A percentile compares a stretch with the other conserved stretches of the same genome.
Evolutionary conservation across 768 basidiomycete genomes (phyloP).

Genomic region (Kondoa malvinella): DNA sequence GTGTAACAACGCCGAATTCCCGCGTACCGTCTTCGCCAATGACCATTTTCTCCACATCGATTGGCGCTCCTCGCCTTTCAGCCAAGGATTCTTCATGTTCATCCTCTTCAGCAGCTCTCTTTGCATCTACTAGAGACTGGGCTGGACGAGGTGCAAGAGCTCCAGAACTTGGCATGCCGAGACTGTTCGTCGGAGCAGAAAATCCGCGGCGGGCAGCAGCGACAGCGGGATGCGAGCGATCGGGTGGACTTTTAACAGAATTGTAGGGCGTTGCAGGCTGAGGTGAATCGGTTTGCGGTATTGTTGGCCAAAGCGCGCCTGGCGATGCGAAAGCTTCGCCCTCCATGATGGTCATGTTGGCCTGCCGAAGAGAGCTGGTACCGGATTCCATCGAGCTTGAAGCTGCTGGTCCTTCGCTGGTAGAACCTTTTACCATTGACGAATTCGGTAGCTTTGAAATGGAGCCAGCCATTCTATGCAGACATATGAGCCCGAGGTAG

Average conservation of each 20-base stretch:
- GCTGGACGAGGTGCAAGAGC: neutral
- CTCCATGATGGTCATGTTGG: slow-evolving; percentile 8
- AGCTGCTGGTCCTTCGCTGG: neutral
- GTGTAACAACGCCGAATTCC: neutral
- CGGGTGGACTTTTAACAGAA: neutral
- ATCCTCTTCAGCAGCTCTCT: neutral
- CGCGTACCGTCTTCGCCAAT: neutral
- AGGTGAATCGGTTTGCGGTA: neutral
- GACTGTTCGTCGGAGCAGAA: neutral
- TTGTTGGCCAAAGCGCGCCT: neutral
- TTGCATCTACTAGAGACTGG: neutral
- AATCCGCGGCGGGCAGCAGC: neutral
- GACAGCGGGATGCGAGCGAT: neutral
- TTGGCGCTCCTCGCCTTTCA: neutral
- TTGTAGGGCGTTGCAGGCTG: neutral
- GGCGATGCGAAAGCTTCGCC: slow-evolving; percentile 2
- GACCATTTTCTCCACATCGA: neutral
- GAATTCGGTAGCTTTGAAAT: slow-evolving; percentile 29
- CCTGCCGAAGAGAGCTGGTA: neutral
- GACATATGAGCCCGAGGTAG: neutral
- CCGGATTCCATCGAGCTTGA: too few relatives aligned
- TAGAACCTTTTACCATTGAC: neutral
- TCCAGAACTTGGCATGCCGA: neutral
- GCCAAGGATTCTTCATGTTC: neutral
- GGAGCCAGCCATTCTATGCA: slow-evolving; percentile 51